Conservation (phyloP, 2,329 filamentous ascomycete genomes). For the Tothia fuscella region DNA sequence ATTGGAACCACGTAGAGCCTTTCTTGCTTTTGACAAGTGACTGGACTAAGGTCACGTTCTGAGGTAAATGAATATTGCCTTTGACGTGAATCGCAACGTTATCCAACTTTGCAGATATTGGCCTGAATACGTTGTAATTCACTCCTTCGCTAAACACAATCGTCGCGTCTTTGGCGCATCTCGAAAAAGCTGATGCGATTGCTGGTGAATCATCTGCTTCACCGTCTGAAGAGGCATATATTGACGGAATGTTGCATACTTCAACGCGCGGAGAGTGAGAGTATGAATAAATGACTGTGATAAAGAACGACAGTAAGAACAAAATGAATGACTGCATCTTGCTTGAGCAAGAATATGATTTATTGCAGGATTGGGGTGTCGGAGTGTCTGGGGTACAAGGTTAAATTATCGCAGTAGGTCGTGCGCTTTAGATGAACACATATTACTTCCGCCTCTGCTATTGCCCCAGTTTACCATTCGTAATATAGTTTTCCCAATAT, state of each 20-base stretch:
- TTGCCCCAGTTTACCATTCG: too few relatives aligned
- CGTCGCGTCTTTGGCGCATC: conserved; percentile 24
- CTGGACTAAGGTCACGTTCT: conserved; percentile 28
- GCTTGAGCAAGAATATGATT: too few relatives aligned
- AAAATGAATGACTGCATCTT: not conserved
- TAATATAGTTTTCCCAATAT: too few relatives aligned
- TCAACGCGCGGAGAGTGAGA: not conserved
- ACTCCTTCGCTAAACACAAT: conserved; percentile 29
- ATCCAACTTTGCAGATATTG: conserved; percentile 27
- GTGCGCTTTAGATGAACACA: too few relatives aligned
- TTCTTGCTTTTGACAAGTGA: conserved; percentile 20
- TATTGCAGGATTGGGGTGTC: too few relatives aligned
- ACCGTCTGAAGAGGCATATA: conserved; percentile 28
- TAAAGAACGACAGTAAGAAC: not conserved
- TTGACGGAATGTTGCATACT: conserved; percentile 1
- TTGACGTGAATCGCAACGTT: conserved; percentile 32
- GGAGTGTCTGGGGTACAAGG: too few relatives aligned
- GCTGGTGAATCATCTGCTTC: conserved; percentile 30
- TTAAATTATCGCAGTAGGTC: too few relatives aligned
- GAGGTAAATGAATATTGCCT: conserved; percentile 33
- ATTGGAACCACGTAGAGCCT: conserved; percentile 27
- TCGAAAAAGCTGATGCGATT: conserved; percentile 24
- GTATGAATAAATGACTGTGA: too few relatives aligned
- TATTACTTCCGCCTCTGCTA: too few relatives aligned
- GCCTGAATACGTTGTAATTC: conserved; percentile 32